These are phyloP conservation scores for Populus hybrid DNA, from an alignment of 441 rosid genomes.

Conservation along the genomic window DNA sequence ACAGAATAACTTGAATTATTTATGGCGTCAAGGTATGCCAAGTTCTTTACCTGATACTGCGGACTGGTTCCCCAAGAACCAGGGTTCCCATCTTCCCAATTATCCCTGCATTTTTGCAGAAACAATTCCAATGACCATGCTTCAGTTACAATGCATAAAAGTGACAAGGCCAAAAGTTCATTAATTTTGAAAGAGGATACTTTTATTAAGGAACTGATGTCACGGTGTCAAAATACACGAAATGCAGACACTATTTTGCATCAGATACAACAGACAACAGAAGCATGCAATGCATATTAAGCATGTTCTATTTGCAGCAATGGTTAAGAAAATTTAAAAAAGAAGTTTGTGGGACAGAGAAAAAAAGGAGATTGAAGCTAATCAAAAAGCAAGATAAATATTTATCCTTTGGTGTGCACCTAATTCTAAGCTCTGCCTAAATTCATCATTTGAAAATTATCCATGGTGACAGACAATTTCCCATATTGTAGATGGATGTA, in stretches of 20 bases:
- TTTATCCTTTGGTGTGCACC: background rate
- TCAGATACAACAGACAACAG: background rate
- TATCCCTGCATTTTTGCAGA: conserved; percentile 48
- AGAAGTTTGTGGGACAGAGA: background rate
- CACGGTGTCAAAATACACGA: background rate
- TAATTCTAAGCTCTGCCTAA: background rate
- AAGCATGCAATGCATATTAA: background rate
- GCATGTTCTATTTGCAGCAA: background rate
- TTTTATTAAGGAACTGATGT: background rate
- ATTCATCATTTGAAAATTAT: background rate
- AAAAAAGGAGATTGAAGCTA: background rate
- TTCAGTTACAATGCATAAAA: background rate
- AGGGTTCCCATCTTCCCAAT: conserved; percentile 96
- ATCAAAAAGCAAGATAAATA: background rate
- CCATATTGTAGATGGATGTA: background rate
- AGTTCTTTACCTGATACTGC: conserved; percentile 69
- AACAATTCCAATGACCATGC: conserved; percentile 3
- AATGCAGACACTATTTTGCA: background rate
- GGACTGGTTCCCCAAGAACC: conserved; percentile 97
- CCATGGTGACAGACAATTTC: background rate
- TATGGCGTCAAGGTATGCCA: background rate
- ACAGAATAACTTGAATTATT: background rate
- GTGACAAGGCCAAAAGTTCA: background rate
- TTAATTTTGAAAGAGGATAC: background rate
- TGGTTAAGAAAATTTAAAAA: background rate